Conservation (phyloP, 225 moss, liverwort and hornwort genomes). For the Physcomitrium patens region DNA sequence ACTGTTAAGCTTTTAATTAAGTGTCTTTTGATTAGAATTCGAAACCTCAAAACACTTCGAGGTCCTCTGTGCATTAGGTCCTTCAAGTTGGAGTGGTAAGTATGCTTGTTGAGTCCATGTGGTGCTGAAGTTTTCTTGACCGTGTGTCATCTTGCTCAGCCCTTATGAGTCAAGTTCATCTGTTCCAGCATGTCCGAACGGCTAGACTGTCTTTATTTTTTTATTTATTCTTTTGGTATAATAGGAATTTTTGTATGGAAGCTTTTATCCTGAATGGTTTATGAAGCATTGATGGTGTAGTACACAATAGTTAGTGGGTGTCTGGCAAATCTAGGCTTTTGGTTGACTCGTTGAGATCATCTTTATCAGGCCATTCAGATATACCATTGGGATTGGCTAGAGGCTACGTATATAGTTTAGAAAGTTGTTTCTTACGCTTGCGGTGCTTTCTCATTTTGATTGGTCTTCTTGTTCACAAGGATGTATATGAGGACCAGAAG, state of each 20-base stretch:
- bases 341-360: too few species aligned
- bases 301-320: too few species aligned
- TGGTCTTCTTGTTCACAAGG: constrained; percentile 47
- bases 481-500: constrained; percentile 84
- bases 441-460: constrained; percentile 24
- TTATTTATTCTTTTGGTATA: too few species aligned
- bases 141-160: too few species aligned
- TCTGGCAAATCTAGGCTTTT: too few species aligned
- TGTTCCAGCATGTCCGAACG: too few species aligned
- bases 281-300: background rate
- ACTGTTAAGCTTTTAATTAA: constrained; percentile 14
- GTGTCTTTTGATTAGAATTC: background rate
- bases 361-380: constrained; percentile 15
- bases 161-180: too few species aligned
- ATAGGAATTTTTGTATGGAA: constrained; percentile 12
- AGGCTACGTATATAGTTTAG: constrained; percentile 2
- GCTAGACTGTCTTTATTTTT: too few species aligned
- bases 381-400: constrained; percentile 20
- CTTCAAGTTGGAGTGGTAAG: background rate
- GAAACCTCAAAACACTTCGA: background rate
- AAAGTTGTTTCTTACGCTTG: constrained; percentile 6
- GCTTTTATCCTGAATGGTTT: constrained; percentile 14
- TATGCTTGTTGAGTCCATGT: background rate
- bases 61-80: background rate
- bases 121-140: background rate